These are phyloP conservation scores for Pelagomonas calceolata DNA, from an alignment of 108 stramenopile genomes.

Conservation along the genomic window DNA sequence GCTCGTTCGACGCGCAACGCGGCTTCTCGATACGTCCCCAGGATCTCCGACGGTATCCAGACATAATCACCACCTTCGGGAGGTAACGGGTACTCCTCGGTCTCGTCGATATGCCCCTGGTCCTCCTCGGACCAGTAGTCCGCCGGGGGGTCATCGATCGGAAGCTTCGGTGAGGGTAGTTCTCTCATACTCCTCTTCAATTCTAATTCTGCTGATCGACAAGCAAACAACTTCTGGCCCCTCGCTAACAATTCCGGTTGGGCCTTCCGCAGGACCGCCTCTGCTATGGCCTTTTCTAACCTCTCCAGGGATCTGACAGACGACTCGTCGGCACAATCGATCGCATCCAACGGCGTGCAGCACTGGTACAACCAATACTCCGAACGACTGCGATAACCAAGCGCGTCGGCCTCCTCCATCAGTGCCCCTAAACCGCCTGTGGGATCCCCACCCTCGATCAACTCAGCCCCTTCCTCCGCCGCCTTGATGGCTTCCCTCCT, in stretches of 20 bases:
- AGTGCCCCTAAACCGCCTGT: slow-evolving; percentile 1
- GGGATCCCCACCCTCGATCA: neutral
- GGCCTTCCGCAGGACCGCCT: slow-evolving; percentile 1
- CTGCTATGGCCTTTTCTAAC: slow-evolving; percentile 4
- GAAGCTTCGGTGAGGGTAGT: slow-evolving; percentile 6
- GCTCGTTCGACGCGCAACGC: neutral
- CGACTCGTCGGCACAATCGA: slow-evolving; percentile 2
- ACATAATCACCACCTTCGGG: slow-evolving; percentile 12
- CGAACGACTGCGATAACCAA: slow-evolving; percentile 14
- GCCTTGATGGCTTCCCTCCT: neutral
- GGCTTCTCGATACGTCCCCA: neutral
- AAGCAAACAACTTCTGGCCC: neutral
- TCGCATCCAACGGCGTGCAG: neutral
- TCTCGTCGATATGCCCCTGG: slow-evolving; percentile 10
- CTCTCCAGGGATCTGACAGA: slow-evolving; percentile 1
- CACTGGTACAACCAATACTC: slow-evolving; percentile 32
- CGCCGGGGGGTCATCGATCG: neutral
- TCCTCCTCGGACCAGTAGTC: slow-evolving; percentile 19
- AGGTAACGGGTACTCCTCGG: slow-evolving; percentile 6
- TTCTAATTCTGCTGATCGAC: slow-evolving; percentile 9
- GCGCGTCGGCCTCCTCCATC: slow-evolving; percentile 9
- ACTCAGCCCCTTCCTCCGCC: neutral
- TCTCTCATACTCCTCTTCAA: neutral
- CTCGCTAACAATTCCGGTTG: neutral
- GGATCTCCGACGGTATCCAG: slow-evolving; percentile 2